Evolutionary conservation across 805 yeast species (phyloP).

Genomic region (Candida glaebosa): DNA sequence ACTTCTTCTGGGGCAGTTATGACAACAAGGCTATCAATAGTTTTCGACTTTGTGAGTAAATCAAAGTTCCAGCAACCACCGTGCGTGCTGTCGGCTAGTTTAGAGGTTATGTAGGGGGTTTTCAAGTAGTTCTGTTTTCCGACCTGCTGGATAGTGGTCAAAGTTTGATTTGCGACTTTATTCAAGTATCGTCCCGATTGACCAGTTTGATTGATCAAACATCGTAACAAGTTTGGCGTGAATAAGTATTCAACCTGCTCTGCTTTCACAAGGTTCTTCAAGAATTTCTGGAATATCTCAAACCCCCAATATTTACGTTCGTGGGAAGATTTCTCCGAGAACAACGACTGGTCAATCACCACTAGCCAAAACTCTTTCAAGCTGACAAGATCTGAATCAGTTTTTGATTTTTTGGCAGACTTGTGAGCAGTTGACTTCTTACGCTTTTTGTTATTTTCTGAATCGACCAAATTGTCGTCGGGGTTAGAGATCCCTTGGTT

Average conservation of each 20-base stretch:
- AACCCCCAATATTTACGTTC: constrained; percentile 89
- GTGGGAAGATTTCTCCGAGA: constrained; percentile 70
- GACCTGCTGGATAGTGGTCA: constrained; percentile 41
- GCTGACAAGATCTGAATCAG: constrained; percentile 23
- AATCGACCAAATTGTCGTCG: constrained; percentile 17
- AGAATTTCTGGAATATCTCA: constrained; percentile 57
- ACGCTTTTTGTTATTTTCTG: constrained; percentile 32
- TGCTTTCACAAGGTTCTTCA: constrained; percentile 19
- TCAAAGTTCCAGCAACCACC: constrained; percentile 72
- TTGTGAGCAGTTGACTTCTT: constrained; percentile 26
- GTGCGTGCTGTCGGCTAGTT: constrained; percentile 26
- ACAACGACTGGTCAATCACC: constrained; percentile 76
- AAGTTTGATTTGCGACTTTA: constrained; percentile 57
- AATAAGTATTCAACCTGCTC: constrained; percentile 33
- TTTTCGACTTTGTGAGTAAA: constrained; percentile 67
- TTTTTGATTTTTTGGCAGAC: constrained; percentile 14
- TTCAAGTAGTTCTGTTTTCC: constrained; percentile 34
- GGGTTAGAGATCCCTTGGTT: constrained; percentile 2
- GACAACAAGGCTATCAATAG: constrained; percentile 41
- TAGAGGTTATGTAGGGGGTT: constrained; percentile 29
- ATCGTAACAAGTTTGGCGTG: constrained; percentile 65
- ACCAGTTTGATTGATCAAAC: constrained; percentile 72
- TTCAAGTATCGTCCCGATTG: constrained; percentile 63
- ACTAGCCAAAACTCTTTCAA: constrained; percentile 71
- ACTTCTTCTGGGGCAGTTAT: constrained; percentile 12